These are phyloP conservation scores for Vaccinium darrowii DNA, from an alignment of 148 eudicot genomes.

Conservation along the genomic window DNA sequence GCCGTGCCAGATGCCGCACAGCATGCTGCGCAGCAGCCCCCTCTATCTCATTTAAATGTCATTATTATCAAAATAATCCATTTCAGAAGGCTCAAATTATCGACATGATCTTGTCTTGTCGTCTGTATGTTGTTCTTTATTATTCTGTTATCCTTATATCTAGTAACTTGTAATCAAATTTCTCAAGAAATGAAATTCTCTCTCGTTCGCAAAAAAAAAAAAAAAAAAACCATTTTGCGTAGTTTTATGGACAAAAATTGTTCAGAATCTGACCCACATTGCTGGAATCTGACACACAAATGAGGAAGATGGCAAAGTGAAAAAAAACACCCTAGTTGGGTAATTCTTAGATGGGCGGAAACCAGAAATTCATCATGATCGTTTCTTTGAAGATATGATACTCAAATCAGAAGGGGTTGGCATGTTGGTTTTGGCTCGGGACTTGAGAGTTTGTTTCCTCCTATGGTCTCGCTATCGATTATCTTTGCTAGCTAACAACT, in stretches of 20 bases:
- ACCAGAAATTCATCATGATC: no score
- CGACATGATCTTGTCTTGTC: neutral
- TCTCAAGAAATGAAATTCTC: no score
- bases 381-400: no score
- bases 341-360: neutral
- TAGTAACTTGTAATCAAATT: no score
- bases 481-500: no score
- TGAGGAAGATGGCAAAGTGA: neutral
- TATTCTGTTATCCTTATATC: neutral
- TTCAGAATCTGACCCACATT: constrained; percentile 12
- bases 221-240: neutral
- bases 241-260: neutral
- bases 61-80: neutral
- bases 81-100: neutral
- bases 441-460: no score
- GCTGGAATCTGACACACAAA: neutral
- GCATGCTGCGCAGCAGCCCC: no score
- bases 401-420: no score
- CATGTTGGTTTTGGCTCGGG: no score
- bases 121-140: no score
- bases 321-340: neutral
- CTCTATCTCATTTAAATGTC: neutral
- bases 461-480: no score
- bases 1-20: neutral
- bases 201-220: neutral